A percentile compares a stretch with the other conserved stretches of the same genome.
Evolutionary conservation across 495 filamentous ascomycete species (phyloP).

Genomic region (Penicillium maclennaniae): DNA sequence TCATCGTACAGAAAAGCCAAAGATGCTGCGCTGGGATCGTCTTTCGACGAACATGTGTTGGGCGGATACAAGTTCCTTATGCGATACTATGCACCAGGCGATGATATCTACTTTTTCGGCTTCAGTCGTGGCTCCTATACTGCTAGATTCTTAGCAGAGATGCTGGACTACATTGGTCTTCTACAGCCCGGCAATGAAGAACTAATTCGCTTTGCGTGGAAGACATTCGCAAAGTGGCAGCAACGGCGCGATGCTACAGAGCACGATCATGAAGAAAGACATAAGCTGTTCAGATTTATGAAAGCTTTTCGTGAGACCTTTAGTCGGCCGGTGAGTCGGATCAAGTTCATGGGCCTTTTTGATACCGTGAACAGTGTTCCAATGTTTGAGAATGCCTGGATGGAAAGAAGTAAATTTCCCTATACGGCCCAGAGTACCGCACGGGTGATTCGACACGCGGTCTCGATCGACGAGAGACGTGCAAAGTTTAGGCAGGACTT

Average conservation of each 20-base stretch:
- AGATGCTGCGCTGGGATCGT: constrained; percentile 76
- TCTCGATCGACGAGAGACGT: constrained; percentile 71
- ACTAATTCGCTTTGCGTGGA: constrained; percentile 81
- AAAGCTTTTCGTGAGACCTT: constrained; percentile 82
- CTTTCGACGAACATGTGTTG: constrained; percentile 76
- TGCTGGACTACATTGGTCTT: constrained; percentile 77
- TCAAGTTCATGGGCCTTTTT: constrained; percentile 46
- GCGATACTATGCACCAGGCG: constrained; percentile 73
- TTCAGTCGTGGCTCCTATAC: constrained; percentile 82
- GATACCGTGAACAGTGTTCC: constrained; percentile 72
- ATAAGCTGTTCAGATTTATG: constrained; percentile 69
- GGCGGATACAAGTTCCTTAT: constrained; percentile 83
- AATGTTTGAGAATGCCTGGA: constrained; percentile 75
- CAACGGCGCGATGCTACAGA: constrained; percentile 53
- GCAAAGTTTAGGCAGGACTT: constrained; percentile 66
- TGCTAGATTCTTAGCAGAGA: constrained; percentile 77
- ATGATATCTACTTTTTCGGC: constrained; percentile 77
- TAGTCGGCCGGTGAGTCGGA: constrained; percentile 65
- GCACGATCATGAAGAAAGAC: constrained; percentile 53
- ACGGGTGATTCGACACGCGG: constrained; percentile 64
- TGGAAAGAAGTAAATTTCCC: constrained; percentile 75
- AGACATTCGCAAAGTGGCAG: constrained; percentile 81
- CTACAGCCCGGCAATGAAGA: constrained; percentile 79
- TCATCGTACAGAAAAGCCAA: constrained; percentile 76
- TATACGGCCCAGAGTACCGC: constrained; percentile 75